Evolutionary conservation across 768 basidiomycete species (phyloP), one percentile per base, ranked within the genome.

Genomic region (Lactarius tabidus): DNA sequence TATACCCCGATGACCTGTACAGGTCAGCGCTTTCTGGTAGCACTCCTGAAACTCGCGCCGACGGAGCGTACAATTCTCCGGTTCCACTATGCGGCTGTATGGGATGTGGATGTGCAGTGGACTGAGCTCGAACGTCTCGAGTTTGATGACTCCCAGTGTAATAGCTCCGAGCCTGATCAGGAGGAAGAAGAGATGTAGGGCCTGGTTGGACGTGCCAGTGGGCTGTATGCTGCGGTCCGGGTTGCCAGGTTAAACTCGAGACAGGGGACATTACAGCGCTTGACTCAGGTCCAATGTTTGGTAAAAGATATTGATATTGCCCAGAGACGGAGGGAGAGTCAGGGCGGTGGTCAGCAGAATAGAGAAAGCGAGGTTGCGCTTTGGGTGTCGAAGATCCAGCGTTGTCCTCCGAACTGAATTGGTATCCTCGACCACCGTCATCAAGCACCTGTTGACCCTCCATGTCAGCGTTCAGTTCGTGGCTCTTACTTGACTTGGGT

Each of bases 101-200:
- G 29, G 43, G 15, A 23, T 29, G 59, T 17, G 29, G 57, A 5
- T 26, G 28, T 57, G 52, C 18, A 23, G 33, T 36, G 29, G 20
- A 43, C 31, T 43, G 23, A 26, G 29, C 48, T 23, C 43, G 65
- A 53, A 36, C 26, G 26, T 53, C 65, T 43, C 20, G 56, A 66
- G 33, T 60, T 36, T 58, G 56, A 12, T 14, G 55, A 20, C 33
- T 60, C 26, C 51, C 23, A 20, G 52, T 58, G 38, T 53, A 54
- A 20, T 66, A 58, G 51, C 57, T 71, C 68, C 56, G 60, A 58
- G 62, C 61, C 15, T 56, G 66, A 55, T 60, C 66, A 14, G 68
- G 63, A 18, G 72, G 68, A 35, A 71, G 66, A 29, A 69, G 71
- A 41, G 74, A 71, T n/a, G 58, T 54, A 38, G 61, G 66, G 14